A percentile compares a stretch with the other conserved stretches of the same genome.
These are phyloP conservation scores for Gossypium lobatum DNA, from an alignment of 441 rosid species.

Conservation along the genomic window DNA sequence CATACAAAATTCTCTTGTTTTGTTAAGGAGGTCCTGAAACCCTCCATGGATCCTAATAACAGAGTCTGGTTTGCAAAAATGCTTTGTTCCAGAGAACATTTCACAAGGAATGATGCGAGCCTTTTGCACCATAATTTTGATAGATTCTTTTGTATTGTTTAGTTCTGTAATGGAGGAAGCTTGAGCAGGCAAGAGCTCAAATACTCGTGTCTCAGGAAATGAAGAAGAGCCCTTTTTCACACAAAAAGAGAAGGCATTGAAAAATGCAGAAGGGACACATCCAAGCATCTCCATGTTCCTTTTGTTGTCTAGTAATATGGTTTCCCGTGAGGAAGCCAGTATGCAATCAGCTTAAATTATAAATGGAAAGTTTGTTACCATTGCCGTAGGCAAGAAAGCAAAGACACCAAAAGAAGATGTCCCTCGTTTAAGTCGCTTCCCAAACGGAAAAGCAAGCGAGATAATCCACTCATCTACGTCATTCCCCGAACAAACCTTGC, in stretches of 20 bases:
- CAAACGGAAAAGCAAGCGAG: neutral
- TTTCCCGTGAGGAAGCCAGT: neutral
- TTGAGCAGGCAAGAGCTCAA: neutral
- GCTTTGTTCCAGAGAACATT: neutral
- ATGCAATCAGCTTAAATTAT: neutral
- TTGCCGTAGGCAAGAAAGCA: constrained; percentile 3
- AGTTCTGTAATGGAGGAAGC: neutral
- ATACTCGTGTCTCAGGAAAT: neutral
- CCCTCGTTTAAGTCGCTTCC: neutral
- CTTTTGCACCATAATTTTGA: neutral
- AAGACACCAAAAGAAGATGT: constrained; percentile 1
- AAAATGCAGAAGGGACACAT: neutral
- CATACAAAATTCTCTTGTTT: no score
- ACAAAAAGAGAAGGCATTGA: neutral
- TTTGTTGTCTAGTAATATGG: neutral
- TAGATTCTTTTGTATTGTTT: neutral
- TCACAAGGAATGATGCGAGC: neutral
- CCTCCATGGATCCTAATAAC: neutral
- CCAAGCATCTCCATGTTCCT: neutral
- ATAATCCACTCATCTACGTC: neutral
- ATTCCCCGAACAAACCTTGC: neutral
- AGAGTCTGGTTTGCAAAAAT: neutral
- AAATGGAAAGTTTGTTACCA: neutral
- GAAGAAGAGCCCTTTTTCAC: neutral
- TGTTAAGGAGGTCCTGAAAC: neutral